phyloP scores from a whole-genome alignment of 352 stramenopile genomes.

The Pythium monospermum region DNA sequence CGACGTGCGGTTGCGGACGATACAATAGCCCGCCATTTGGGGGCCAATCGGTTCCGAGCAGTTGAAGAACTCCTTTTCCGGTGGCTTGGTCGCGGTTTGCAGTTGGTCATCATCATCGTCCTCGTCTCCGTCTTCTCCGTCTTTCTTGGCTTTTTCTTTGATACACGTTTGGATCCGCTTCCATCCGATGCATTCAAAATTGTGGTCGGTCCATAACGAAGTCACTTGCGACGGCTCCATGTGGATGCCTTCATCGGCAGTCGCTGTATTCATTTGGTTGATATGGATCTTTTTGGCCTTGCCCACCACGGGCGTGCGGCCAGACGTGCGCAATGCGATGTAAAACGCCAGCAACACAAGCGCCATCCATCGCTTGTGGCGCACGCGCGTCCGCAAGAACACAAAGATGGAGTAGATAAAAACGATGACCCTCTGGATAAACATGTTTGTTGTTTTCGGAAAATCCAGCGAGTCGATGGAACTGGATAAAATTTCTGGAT shows the following conservation, averaged over 20 bases:
- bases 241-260: constrained; percentile 51
- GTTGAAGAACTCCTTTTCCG: constrained; percentile 68
- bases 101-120: constrained; percentile 19
- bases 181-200: constrained; percentile 83
- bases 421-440: constrained; percentile 71
- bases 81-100: constrained; percentile 25
- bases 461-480: too few relatives aligned
- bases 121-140: constrained; percentile 13
- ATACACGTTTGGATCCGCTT: constrained; percentile 76
- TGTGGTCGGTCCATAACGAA: constrained; percentile 65
- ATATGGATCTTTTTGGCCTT: constrained; percentile 63
- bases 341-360: constrained; percentile 49
- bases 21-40: constrained; percentile 79
- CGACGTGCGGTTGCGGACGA: constrained; percentile 78
- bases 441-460: constrained; percentile 31
- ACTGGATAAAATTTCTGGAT: too few relatives aligned
- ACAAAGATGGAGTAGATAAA: constrained; percentile 49
- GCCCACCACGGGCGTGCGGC: constrained; percentile 48
- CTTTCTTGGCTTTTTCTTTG: constrained; percentile 37
- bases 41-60: constrained; percentile 64
- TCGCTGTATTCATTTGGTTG: constrained; percentile 68
- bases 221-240: constrained; percentile 53
- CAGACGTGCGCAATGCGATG: constrained; percentile 48
- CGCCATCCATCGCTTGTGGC: constrained; percentile 65
- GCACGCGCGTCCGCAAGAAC: constrained; percentile 56